phyloP scores from a whole-genome alignment of 2,329 filamentous ascomycete genomes.

The Botrytis pseudocinerea region DNA sequence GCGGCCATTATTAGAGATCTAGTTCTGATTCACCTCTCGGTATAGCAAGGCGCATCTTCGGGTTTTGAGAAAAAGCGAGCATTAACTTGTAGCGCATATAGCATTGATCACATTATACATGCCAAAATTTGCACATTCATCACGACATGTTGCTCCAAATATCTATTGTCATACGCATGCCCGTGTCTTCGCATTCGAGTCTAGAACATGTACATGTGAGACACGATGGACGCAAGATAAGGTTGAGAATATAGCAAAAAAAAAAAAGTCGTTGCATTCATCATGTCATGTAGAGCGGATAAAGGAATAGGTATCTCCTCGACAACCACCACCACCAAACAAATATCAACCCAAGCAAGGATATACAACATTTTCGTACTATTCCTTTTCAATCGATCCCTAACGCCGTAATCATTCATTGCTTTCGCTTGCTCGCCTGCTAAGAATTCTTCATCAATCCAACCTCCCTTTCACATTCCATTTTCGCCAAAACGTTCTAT shows the following conservation, averaged over 20 bases:
- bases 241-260: background rate
- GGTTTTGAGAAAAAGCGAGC: background rate
- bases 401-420: slow-evolving; percentile 8
- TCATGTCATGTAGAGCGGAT: slow-evolving; percentile 9
- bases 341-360: background rate
- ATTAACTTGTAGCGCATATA: background rate
- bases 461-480: background rate
- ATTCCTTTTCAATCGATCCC: slow-evolving; percentile 13
- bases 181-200: background rate
- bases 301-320: slow-evolving; percentile 4
- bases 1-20: background rate
- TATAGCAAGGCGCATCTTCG: background rate
- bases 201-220: background rate
- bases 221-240: too few species aligned
- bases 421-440: slow-evolving; percentile 5
- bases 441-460: slow-evolving; percentile 2
- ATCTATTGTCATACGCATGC: background rate
- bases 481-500: background rate
- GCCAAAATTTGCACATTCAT: background rate
- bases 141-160: background rate
- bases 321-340: background rate
- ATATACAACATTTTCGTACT: slow-evolving; percentile 15
- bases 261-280: slow-evolving; percentile 19
- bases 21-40: background rate
- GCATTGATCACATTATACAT: background rate